Evolutionary conservation across 306 rosid genomes (phyloP), one percentile per base, ranked within the genome.

Genomic region (Vigna mungo): DNA sequence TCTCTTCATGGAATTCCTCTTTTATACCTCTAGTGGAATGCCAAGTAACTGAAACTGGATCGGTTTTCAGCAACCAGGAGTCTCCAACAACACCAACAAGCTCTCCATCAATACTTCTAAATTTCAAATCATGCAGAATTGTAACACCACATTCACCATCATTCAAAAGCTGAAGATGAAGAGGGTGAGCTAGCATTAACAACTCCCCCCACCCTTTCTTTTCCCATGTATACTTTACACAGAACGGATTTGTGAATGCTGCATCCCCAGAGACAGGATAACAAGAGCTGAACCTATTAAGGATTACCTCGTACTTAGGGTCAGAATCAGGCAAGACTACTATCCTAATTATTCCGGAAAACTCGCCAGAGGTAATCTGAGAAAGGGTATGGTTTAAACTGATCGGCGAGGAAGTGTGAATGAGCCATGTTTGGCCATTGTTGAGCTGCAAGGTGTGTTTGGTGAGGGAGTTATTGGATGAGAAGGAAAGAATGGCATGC

Each of bases 101-200:
- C 0, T 90, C 96, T 2, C 98, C 98, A 60, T 94, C 98, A 18
- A 94, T 87, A 48, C 98, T 89, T 71, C 67, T 87, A 49, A 81
- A 90, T 83, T 85, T 92, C 7, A 92, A 94, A 76, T 84, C 88
- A 82, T 84, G 78, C 44, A 94, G 71, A 68, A 94, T 79, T 8
- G 82, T 80, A 1, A 73, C 82, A 63, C 83, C 71, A 59, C 68
- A 74, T 30, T 67, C 87, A n/a, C 0, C 80, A 55, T 71, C 9
- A 12, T 84, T 32, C 11, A 94, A 60, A 7, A 94, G 90, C 30
- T 83, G 75, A 43, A 88, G 82, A 83, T 92, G 98, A 18, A 94
- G 89, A 78, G 96, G 98, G 61, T 94, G 96, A n/a, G 98, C 96
- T 1, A 94, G 89, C 82, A 94, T 87, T 43, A 94, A 80, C 90